Evolutionary conservation across 2,329 filamentous ascomycete species (phyloP).

Genomic region (Neodidymelliopsis sp.): DNA sequence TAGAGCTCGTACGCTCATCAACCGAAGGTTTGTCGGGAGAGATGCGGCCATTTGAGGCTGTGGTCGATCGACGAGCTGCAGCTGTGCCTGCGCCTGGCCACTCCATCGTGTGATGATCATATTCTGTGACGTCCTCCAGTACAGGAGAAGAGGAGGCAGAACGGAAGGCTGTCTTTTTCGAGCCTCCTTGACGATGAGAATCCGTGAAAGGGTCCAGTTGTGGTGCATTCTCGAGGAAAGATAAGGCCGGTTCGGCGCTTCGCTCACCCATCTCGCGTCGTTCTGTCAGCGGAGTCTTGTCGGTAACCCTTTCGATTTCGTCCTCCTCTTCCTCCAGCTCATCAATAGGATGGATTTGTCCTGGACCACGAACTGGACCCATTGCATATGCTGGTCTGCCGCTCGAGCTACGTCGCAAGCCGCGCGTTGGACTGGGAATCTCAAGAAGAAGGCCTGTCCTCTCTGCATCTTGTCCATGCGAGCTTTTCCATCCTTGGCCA

Average conservation of each 20-base stretch:
- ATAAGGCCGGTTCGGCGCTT: constrained; percentile 22
- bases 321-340: constrained; percentile 62
- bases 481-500: constrained; percentile 43
- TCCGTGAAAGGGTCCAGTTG: constrained; percentile 54
- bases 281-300: constrained; percentile 22
- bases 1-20: constrained; percentile 62
- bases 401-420: constrained; percentile 52
- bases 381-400: constrained; percentile 56
- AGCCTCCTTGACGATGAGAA: constrained; percentile 38
- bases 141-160: constrained; percentile 33
- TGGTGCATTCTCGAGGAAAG: constrained; percentile 41
- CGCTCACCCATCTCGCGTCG: constrained; percentile 38
- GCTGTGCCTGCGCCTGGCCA: constrained; percentile 25
- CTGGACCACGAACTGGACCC: constrained; percentile 57
- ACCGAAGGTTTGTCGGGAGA: constrained; percentile 58
- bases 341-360: constrained; percentile 69
- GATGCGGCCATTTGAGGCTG: constrained; percentile 42
- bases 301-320: constrained; percentile 26
- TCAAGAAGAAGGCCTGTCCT: constrained; percentile 57
- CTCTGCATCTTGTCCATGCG: constrained; percentile 49
- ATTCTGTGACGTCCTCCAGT: constrained; percentile 21
- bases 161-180: constrained; percentile 32
- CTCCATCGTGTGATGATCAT: constrained; percentile 11
- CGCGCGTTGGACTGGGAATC: constrained; percentile 58
- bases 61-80: constrained; percentile 23